phyloP scores from a whole-genome alignment of 441 rosid genomes.

The Pelargonium australe region DNA sequence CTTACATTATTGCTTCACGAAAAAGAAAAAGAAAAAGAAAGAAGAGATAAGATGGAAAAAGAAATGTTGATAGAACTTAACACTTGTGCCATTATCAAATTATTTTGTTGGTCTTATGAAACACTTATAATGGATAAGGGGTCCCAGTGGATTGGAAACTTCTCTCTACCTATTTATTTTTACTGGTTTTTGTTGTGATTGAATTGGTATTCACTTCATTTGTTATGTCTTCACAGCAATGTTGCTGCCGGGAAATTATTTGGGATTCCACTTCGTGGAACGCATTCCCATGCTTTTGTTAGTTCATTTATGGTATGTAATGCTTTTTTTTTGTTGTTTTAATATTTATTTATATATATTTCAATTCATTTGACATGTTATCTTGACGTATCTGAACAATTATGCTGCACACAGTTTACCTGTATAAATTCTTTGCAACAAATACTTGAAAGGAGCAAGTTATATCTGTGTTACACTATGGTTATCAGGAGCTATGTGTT shows the following conservation, averaged over 20 bases:
- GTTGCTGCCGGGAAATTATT: slow-evolving; percentile 84
- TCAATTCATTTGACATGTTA: background rate
- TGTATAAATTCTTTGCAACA: background rate
- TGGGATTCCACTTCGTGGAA: slow-evolving; percentile 89
- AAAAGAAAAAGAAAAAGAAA: too few species aligned
- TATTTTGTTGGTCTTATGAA: background rate
- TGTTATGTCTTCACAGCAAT: slow-evolving; percentile 46
- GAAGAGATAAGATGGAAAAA: too few species aligned
- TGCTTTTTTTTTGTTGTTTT: background rate
- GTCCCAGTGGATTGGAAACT: background rate
- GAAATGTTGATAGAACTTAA: too few species aligned
- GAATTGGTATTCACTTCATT: slow-evolving; percentile 10
- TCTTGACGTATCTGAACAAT: too few species aligned
- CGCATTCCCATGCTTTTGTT: slow-evolving; percentile 95
- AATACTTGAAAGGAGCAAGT: background rate
- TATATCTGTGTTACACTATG: background rate
- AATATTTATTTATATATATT: background rate
- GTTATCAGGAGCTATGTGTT: background rate
- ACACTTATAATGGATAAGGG: background rate
- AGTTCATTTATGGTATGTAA: slow-evolving; percentile 84
- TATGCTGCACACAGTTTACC: background rate
- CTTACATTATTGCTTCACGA: too few species aligned
- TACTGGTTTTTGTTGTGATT: background rate
- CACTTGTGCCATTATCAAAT: background rate
- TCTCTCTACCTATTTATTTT: background rate